Base-by-base conservation (phyloP, 2,329 filamentous ascomycete species). In the Phyllosticta citriasiana region DNA sequence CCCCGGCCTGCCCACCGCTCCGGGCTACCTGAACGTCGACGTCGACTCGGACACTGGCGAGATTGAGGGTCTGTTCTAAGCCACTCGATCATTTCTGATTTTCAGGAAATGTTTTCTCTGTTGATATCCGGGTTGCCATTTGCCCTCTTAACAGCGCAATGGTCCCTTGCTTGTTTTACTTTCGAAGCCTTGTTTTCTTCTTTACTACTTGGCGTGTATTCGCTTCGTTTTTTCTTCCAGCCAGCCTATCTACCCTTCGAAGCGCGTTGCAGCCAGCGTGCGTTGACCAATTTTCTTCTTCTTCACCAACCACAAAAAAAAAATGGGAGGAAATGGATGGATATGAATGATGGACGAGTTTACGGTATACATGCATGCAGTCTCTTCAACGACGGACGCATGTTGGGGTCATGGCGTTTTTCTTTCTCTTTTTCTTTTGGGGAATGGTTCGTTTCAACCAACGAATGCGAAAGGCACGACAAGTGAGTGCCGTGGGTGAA, bases 11-110 rank as follows among this genome's bases (percentile, higher is more conserved):
- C 93, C 93, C 9, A 97, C 94, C 8, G 93, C 93, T 22, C 94
- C 93, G 8, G 94, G 94, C 10, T 97, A 97, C 72, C 80, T 97
- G 64, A 97, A 97, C 69, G 92, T 97, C 54, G 93, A 97, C 67
- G 81, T 87, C 53, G 76, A 81, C 65, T 69, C 73, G 26, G 77
- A 79, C 70, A 80, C 77, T 19, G 79, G 78, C 14, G 79, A 81
- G 73, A 80, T 82, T 63, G 78, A 81, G 64, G 87, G 94, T 4
- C 82, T 99, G 61, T 99, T 97, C 76, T 99, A 91, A 64, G 60
- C 26, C 52, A 14, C 14, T 53, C 4, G 6, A n/a, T 47, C n/a
- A 1, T 16, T n/a, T 47, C 16, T 51, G 47, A n/a, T 22, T 51
- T 8, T 4, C 16, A 22, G 47, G 16, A 51, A 16, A 3, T n/a